These are phyloP conservation scores for Whalleya microplaca DNA, from an alignment of 2,329 filamentous ascomycete genomes.

Conservation along the genomic window DNA sequence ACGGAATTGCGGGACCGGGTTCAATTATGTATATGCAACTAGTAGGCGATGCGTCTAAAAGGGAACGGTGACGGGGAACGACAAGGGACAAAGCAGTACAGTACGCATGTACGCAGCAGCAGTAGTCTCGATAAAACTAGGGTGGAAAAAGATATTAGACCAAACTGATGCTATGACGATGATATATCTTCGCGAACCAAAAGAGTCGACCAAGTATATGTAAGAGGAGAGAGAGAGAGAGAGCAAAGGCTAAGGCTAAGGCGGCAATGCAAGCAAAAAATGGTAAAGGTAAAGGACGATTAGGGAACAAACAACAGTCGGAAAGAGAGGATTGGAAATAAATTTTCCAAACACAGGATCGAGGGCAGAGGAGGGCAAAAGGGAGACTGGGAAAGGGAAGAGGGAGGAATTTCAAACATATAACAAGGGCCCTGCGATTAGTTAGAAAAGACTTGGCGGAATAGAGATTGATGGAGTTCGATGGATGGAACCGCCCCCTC, in stretches of 20 bases:
- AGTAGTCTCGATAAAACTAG: neutral
- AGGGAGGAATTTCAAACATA: constrained; percentile 21
- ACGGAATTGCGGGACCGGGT: constrained; percentile 12
- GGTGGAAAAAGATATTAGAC: neutral
- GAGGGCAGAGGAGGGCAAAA: constrained; percentile 7
- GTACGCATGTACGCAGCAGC: too few species aligned
- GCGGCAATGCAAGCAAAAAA: neutral
- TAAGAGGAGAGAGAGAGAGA: neutral
- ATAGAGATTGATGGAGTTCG: constrained; percentile 1
- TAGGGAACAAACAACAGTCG: constrained; percentile 4
- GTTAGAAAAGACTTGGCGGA: constrained; percentile 20
- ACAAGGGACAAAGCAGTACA: neutral
- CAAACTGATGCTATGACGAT: neutral
- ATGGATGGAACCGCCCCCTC: neutral
- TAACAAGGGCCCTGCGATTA: constrained; percentile 20
- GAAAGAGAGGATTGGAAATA: constrained; percentile 27
- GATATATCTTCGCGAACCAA: neutral
- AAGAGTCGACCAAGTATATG: neutral
- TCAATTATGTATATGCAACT: constrained; percentile 3
- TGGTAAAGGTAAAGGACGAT: neutral
- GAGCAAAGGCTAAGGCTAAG: neutral
- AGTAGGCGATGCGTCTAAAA: constrained; percentile 12
- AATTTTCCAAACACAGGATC: constrained; percentile 12
- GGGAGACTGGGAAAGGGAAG: constrained; percentile 5
- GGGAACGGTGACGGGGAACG: neutral